Conservation (phyloP, 192 early-diverging fungal species). For the Backusella circina region DNA sequence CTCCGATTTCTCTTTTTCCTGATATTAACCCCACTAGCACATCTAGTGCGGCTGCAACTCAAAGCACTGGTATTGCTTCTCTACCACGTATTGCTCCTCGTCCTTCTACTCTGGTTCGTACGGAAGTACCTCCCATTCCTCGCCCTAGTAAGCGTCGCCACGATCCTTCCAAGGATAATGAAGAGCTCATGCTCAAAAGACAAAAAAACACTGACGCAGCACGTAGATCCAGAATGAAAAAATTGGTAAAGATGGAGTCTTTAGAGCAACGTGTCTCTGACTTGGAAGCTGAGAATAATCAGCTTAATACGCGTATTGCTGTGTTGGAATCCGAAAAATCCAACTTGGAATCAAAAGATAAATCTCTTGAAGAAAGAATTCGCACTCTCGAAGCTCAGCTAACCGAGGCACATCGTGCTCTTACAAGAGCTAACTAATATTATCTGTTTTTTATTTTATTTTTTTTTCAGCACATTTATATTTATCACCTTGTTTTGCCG, state of each 20-base stretch:
- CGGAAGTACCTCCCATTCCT: neutral
- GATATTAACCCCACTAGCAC: neutral
- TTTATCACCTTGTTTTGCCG: too few species aligned
- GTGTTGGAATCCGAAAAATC: constrained; percentile 47
- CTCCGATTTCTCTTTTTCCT: constrained; percentile 7
- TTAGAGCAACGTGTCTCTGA: constrained; percentile 71
- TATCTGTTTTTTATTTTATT: too few species aligned
- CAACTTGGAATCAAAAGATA: constrained; percentile 32
- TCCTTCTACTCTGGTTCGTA: neutral
- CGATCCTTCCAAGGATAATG: constrained; percentile 3
- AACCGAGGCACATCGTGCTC: constrained; percentile 32
- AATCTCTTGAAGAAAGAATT: constrained; percentile 33
- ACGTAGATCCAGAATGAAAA: constrained; percentile 81
- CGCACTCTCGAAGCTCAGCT: constrained; percentile 36
- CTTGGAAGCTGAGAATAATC: constrained; percentile 70
- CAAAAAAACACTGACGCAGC: constrained; percentile 85
- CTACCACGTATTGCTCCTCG: constrained; percentile 5
- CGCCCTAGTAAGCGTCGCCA: neutral
- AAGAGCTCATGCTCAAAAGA: constrained; percentile 38
- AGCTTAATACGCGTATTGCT: constrained; percentile 54
- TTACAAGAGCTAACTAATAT: constrained; percentile 8
- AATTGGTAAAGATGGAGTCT: constrained; percentile 68
- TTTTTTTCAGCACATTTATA: too few species aligned
- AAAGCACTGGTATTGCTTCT: neutral
- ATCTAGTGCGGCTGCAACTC: too few species aligned